Percentiles rank a stretch among this genome's conserved stretches.
phyloP scores from a whole-genome alignment of 352 stramenopile species.

The Phytophthora cryptogea region DNA sequence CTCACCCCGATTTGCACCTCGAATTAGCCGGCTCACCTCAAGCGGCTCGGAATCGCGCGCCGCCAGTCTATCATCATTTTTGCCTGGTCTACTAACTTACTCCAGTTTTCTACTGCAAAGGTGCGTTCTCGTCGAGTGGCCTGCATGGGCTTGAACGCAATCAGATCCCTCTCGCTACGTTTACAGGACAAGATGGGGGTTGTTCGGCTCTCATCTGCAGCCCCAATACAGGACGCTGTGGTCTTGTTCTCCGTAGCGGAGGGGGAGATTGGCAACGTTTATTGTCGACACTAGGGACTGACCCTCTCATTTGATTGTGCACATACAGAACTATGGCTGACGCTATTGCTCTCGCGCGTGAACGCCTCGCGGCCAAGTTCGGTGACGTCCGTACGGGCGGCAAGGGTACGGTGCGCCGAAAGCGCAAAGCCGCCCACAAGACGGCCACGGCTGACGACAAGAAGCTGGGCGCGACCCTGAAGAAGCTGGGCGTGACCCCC shows the following conservation, averaged over 20 bases:
- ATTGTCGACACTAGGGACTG: slow-evolving; percentile 1
- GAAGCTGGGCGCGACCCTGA: slow-evolving; percentile 96
- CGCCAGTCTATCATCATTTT: slow-evolving; percentile 49
- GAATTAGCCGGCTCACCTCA: slow-evolving; percentile 14
- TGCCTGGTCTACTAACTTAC: slow-evolving; percentile 73
- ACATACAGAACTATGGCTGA: slow-evolving; percentile 73
- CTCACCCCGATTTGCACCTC: slow-evolving; percentile 22
- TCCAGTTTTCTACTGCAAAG: slow-evolving; percentile 41
- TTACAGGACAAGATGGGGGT: slow-evolving; percentile 4
- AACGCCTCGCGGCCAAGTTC: slow-evolving; percentile 87
- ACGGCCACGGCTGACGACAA: slow-evolving; percentile 95
- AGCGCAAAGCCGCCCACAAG: slow-evolving; percentile 96
- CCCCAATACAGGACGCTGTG: not conserved
- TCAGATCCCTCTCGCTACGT: not conserved
- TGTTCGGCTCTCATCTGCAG: not conserved
- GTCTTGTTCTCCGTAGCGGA: not conserved
- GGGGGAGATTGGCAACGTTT: not conserved
- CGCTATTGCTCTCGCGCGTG: slow-evolving; percentile 89
- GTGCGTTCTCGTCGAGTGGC: slow-evolving; percentile 22
- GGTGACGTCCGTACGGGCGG: slow-evolving; percentile 94
- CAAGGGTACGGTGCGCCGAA: slow-evolving; percentile 96
- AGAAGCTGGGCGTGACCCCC: slow-evolving; percentile 98
- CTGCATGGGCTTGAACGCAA: not conserved
- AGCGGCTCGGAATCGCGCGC: slow-evolving; percentile 6
- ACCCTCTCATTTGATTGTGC: not conserved